Evolutionary conservation across 768 basidiomycete genomes (phyloP), one percentile per base, ranked within the genome.

Genomic region (Lentinula detonsa): DNA sequence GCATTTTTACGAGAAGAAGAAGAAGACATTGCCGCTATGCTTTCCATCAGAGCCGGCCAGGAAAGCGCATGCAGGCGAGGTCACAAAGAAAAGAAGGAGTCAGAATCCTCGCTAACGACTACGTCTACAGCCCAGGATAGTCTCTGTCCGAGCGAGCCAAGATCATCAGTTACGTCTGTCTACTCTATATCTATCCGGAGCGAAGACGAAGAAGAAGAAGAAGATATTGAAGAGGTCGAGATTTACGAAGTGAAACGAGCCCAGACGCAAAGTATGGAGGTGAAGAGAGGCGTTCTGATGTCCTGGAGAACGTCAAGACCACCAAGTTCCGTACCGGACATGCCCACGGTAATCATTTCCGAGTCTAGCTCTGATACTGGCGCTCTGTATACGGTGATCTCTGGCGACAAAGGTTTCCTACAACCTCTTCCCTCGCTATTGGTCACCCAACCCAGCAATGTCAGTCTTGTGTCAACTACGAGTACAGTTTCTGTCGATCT

Each of bases 251-350:
- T 82, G 49, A 74, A 73, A 63, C 74, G 79, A 11, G 81, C 73
- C 2, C 81, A 78, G 52, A 76, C 80, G 51, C 78, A 75, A 66
- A 84, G 81, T 62, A 71, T 84, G 67, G 78, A 81, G 65, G 71
- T 82, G 62, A 78, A 81, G 69, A 76, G 74, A 66, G 81, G 77
- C 4, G 71, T 79, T 50, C 65, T 83, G 31, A 64, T 82, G 35
- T 70, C 74, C 62, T 78, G 63, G 61, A 65, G 57, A 42, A 56
- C 60, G 13, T 68, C 70, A 54, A 58, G 70, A 51, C 54, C 43
- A 21, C 42, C 58, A 7, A 61, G 61, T 59, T 59, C 55, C 35
- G 60, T 64, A 5, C 62, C 59, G 15, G 62, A 63, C 18, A 60
- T 70, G 46, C 69, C 70, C 34, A 68, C 60, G 4, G 56, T 70